These are phyloP conservation scores for Oryza nivara DNA, from an alignment of 176 grass and related monocot genomes.

Conservation along the genomic window DNA sequence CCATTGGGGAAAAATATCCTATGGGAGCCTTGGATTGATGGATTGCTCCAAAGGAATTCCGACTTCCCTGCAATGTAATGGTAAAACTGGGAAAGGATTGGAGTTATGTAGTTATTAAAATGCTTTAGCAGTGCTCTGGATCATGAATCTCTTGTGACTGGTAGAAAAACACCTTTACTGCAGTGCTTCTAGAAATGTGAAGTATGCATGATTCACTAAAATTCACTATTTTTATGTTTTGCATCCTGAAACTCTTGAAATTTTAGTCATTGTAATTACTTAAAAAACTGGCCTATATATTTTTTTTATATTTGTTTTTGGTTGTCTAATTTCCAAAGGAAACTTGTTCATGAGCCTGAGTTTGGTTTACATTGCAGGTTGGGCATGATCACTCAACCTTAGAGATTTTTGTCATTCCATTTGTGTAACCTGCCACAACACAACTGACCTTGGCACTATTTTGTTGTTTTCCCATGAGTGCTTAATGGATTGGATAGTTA, in stretches of 20 bases:
- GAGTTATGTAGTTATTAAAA: background rate
- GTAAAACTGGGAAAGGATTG: background rate
- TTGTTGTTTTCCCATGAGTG: background rate
- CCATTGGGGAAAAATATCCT: too few species aligned
- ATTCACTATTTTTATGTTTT: background rate
- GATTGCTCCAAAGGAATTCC: too few species aligned
- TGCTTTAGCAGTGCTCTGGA: background rate
- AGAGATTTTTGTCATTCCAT: background rate
- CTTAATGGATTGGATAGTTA: background rate
- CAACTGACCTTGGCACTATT: background rate
- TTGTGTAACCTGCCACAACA: background rate
- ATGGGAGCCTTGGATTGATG: too few species aligned
- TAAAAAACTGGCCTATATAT: background rate
- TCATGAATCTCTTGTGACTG: background rate
- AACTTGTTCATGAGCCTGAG: background rate
- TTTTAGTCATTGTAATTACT: background rate
- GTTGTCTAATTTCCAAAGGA: background rate
- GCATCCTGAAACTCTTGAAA: background rate
- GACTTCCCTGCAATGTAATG: background rate
- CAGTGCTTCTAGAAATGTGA: background rate
- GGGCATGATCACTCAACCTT: background rate
- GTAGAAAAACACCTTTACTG: background rate
- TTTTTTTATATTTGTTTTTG: background rate
- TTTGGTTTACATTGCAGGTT: slow-evolving; percentile 7
- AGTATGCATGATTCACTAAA: background rate